Evolutionary conservation across 2,329 filamentous ascomycete species (phyloP), one percentile per base, ranked within the genome.

Genomic region (Botryotinia convoluta): DNA sequence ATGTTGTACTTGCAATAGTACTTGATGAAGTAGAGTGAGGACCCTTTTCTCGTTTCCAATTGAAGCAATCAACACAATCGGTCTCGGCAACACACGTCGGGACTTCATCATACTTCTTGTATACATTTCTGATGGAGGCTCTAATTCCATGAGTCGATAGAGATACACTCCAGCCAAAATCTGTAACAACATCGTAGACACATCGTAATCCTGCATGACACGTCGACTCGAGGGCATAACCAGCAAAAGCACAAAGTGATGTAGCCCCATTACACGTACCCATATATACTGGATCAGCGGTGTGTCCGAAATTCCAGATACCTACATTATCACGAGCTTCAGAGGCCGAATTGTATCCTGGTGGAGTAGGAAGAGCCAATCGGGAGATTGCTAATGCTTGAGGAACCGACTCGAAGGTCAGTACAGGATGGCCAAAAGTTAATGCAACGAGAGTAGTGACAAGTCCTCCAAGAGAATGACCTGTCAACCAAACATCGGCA

Each of bases 41-140:
- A 82, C 93, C 96, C 81, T 95, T 92, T 80, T 93, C 97, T 86
- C 94, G 97, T 79, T 97, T 96, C 95, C 95, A 98, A 74, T 91
- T 90, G 74, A 88, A 92, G 79, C 95, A 98, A 81, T 98, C 95
- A 42, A 92, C 89, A 80, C 95, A 98, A 61, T 93, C 90, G 39
- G 89, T 86, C 9, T 95, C 94, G 37, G 87, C 85, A 64, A 87
- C 87, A 82, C 95, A 98, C 75, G 87, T 84, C 0, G 95, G 92
- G 0, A 96, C 92, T 6, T 86, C 84, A 76, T 97, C 92, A 79
- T 98, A 98, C 77, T 90, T 90, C 78, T 91, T 86, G 74, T 97
- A 87, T 6, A 98, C 93, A 80, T 97, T 93, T 73, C 89, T 88
- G 79, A 98, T 97, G 65, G 97, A 94, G 37, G 88, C 89, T 74